Percentiles rank a stretch among this genome's conserved stretches.
Evolutionary conservation across 2,329 filamentous ascomycete genomes (phyloP).

Genomic region (Pyrenophora tritici-repentis): DNA sequence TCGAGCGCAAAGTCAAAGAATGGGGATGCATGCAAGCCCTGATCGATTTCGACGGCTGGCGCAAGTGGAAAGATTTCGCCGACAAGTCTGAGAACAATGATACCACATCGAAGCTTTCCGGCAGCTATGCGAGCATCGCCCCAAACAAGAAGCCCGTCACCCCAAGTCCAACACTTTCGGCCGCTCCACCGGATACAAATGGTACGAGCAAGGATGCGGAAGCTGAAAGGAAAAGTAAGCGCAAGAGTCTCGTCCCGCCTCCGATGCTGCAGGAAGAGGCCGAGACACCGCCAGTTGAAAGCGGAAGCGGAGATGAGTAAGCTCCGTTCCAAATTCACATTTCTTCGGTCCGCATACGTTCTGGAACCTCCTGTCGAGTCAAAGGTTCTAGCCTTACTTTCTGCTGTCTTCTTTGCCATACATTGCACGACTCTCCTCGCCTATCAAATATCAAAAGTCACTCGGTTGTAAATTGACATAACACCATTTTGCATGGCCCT

Average conservation of each 20-base stretch:
- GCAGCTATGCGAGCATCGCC: conserved; percentile 39
- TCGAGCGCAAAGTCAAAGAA: conserved; percentile 96
- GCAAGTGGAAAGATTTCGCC: conserved; percentile 88
- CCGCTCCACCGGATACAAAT: conserved; percentile 29
- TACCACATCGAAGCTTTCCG: conserved; percentile 41
- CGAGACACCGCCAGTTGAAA: conserved; percentile 29
- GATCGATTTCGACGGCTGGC: conserved; percentile 98
- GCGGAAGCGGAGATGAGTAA: conserved; percentile 18
- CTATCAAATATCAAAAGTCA: conserved; percentile 11
- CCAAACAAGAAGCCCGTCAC: conserved; percentile 28
- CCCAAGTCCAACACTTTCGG: conserved; percentile 14
- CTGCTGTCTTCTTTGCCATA: not conserved
- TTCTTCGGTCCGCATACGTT: not conserved
- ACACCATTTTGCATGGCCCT: conserved; percentile 1
- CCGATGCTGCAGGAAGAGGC: conserved; percentile 34
- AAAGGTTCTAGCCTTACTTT: no score
- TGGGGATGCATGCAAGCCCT: conserved; percentile 99
- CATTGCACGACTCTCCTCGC: not conserved
- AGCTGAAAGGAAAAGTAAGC: conserved; percentile 41
- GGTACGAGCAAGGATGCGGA: conserved; percentile 32
- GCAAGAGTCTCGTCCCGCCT: conserved; percentile 39
- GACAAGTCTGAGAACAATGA: conserved; percentile 43
- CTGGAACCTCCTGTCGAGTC: no score
- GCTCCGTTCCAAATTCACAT: not conserved
- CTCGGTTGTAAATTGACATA: conserved; percentile 29